phyloP scores from a whole-genome alignment of 805 yeast genomes.

The Metschnikowia chrysomelidarum region DNA sequence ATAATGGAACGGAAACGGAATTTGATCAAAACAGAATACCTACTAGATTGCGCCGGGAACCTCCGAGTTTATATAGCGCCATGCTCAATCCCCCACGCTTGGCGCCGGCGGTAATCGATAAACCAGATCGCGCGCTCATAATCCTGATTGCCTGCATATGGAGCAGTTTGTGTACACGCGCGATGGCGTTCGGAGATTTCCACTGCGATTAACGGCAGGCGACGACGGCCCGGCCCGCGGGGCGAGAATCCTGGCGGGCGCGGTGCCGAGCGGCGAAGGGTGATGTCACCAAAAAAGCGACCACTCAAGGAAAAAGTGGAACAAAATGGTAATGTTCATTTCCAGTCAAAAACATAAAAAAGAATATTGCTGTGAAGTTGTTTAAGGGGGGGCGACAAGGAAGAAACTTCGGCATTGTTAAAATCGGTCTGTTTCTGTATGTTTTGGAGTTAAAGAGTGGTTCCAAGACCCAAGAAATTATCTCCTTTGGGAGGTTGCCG shows the following conservation, averaged over 20 bases:
- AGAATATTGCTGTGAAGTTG: no score
- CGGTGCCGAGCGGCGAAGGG: background rate
- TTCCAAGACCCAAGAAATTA: no score
- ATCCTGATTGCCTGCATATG: slow-evolving; percentile 9
- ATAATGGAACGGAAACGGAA: background rate
- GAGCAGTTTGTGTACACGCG: background rate
- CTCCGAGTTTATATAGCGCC: slow-evolving; percentile 6
- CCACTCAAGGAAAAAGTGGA: background rate
- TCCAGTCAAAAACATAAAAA: no score
- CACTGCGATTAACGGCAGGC: slow-evolving; percentile 10
- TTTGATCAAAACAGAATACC: background rate
- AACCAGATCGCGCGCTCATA: background rate
- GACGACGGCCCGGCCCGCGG: slow-evolving; percentile 12
- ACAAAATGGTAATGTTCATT: no score
- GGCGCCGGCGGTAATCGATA: slow-evolving; percentile 3
- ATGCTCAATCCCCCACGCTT: slow-evolving; percentile 1
- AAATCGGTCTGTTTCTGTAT: no score
- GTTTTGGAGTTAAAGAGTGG: no score
- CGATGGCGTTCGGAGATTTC: slow-evolving; percentile 9
- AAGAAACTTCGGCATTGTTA: no score
- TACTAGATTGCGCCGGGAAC: no score
- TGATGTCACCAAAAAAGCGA: slow-evolving; percentile 5
- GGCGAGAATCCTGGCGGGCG: slow-evolving; percentile 5
- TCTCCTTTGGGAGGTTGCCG: no score
- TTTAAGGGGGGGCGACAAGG: no score